Percentiles rank a stretch among this genome's conserved stretches.
phyloP scores from a whole-genome alignment of 352 stramenopile genomes.

The Phytophthora cryptogea region DNA sequence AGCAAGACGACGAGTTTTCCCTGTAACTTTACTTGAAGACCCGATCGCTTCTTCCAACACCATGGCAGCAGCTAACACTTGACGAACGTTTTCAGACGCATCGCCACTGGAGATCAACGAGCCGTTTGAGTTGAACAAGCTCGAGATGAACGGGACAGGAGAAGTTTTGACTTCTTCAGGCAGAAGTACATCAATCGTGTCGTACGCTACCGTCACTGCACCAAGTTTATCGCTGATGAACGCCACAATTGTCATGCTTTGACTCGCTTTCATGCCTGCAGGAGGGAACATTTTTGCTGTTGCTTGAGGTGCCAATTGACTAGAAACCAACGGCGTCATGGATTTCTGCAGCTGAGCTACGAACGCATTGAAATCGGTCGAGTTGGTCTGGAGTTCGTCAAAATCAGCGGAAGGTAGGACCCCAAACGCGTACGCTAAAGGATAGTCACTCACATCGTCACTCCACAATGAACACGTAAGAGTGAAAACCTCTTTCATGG shows the following conservation, averaged over 20 bases:
- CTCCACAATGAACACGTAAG: conserved; percentile 64
- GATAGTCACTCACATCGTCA: conserved; percentile 58
- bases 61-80: conserved; percentile 48
- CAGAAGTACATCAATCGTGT: conserved; percentile 44
- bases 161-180: conserved; percentile 37
- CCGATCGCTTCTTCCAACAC: conserved; percentile 51
- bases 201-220: conserved; percentile 38
- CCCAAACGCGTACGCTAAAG: conserved; percentile 66
- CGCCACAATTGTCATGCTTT: conserved; percentile 54
- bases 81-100: conserved; percentile 33
- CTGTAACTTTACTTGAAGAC: conserved; percentile 5
- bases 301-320: conserved; percentile 41
- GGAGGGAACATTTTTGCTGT: conserved; percentile 52
- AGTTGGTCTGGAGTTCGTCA: conserved; percentile 5
- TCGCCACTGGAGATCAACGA: conserved; percentile 18
- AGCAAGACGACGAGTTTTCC: conserved; percentile 18
- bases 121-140: conserved; percentile 31
- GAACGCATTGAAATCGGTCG: conserved; percentile 22
- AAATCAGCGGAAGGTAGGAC: conserved; percentile 45
- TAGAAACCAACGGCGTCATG: conserved; percentile 43
- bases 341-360: conserved; percentile 34
- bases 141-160: conserved; percentile 45
- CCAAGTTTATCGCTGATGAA: conserved; percentile 61
- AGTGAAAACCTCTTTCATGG: conserved; percentile 57
- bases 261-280: conserved; percentile 22